These are phyloP conservation scores for Erythrophleum fordii DNA, from an alignment of 306 rosid genomes.

Conservation along the genomic window DNA sequence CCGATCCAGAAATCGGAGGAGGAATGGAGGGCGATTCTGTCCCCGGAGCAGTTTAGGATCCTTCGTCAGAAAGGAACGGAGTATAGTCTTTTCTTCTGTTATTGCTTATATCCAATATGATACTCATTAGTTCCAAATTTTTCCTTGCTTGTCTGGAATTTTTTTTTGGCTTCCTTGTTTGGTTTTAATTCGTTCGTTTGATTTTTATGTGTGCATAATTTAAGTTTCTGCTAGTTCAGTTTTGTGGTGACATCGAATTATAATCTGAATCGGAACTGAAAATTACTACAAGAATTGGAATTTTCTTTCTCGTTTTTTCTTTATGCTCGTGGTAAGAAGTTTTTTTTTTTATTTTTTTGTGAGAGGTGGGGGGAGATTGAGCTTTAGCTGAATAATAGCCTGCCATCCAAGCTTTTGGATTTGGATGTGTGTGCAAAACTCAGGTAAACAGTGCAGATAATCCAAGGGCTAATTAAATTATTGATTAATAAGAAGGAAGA, in stretches of 20 bases:
- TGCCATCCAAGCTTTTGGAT: neutral
- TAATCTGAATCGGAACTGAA: neutral
- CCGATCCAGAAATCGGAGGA: constrained; percentile 68
- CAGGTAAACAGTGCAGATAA: neutral
- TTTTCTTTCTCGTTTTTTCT: neutral
- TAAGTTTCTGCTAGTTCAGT: neutral
- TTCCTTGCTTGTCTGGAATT: neutral
- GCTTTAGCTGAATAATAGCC: neutral
- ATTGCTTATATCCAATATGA: too few species aligned
- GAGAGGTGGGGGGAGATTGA: neutral
- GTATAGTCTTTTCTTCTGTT: constrained; percentile 38
- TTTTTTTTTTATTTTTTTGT: too few species aligned
- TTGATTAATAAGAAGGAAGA: neutral
- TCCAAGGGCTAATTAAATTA: neutral
- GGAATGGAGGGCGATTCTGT: constrained; percentile 76
- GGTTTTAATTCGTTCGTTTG: neutral
- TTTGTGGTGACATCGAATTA: neutral
- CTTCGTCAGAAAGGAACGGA: constrained; percentile 85
- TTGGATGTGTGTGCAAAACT: neutral
- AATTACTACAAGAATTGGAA: neutral
- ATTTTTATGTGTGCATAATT: neutral
- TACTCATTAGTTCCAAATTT: neutral
- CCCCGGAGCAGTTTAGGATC: constrained; percentile 85
- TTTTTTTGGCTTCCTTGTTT: neutral
- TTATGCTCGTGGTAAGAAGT: neutral